Base-by-base conservation (phyloP, 768 basidiomycete species). In the Mycena metata region DNA sequence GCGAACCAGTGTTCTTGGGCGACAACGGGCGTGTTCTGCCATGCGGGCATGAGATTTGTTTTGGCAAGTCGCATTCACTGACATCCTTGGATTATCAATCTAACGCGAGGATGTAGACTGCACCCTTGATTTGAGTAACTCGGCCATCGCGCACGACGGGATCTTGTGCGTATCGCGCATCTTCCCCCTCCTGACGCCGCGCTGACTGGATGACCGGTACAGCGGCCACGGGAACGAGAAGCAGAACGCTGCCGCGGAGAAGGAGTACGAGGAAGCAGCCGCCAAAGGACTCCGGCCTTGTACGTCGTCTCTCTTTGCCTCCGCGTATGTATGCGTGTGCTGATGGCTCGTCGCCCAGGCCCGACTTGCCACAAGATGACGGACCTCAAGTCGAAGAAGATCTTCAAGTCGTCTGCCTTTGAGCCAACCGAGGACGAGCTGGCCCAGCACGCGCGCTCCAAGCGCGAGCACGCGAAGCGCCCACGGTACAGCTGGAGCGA, bases 41-140 rank as follows among this genome's bases (percentile, higher is more conserved):
- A 0, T 94, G 94, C 72, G 83, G 86, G 0, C 92, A 94, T 71
- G 87, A 89, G 62, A 84, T 91, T 42, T 94, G 93, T 72, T 82
- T 81, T 26, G 85, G 88, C 88, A 30, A 41, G 83, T 73, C 11
- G 11, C 11, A 36, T 12, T 12, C 36, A 36, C n/a, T n/a, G 55
- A 3, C 23, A 13, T 12, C 1, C 19, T 24, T 19, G 16, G 15
- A 21, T 24, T 16, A 43, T 51, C 9, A 17, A 56, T 36, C 17
- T 24, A 64, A 33, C 63, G 55, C 9, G 15, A 39, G 54, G 46
- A 26, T 33, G 35, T 21, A 88, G 90, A 90, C 54, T 91, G 90
- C 69, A 74, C 86, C 21, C 77, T 86, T 9, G 85, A 88, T 47
- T 75, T 90, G 35, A 81, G 82, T 47, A 86, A 84, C 56, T 80